Conservation (phyloP, 176 grass and related monocot genomes). For the Aegilops tauschii region DNA sequence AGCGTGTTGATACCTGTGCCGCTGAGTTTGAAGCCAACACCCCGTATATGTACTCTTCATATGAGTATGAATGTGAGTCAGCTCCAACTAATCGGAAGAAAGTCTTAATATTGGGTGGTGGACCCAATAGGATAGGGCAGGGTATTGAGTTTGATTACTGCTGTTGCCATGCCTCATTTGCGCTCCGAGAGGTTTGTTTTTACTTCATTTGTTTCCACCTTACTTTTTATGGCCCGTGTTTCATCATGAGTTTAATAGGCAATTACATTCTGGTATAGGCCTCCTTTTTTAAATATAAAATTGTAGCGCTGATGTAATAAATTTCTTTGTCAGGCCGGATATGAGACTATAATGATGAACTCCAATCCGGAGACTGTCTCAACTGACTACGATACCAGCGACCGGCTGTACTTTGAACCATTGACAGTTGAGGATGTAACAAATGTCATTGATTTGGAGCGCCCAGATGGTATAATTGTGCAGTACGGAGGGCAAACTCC, state of each 20-base stretch:
- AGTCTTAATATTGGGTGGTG: constrained; percentile 97
- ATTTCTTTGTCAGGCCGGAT: constrained; percentile 59
- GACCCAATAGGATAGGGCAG: constrained; percentile 95
- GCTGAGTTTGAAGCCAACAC: constrained; percentile 99
- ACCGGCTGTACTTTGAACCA: constrained; percentile 95
- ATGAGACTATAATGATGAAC: constrained; percentile 99
- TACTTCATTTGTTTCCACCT: constrained; percentile 23
- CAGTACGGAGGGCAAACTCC: constrained; percentile 99
- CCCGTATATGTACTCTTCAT: constrained; percentile 97
- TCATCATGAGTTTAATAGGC: constrained; percentile 3
- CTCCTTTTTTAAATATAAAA: not conserved
- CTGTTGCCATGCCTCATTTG: constrained; percentile 98
- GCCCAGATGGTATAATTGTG: constrained; percentile 90
- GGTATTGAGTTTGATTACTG: constrained; percentile 99
- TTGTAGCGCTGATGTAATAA: not conserved
- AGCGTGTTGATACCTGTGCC: constrained; percentile 97
- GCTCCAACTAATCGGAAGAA: constrained; percentile 83
- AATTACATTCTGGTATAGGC: not conserved
- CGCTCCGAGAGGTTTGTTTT: constrained; percentile 71
- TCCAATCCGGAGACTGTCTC: constrained; percentile 99
- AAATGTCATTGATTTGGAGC: constrained; percentile 92
- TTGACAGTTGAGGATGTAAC: constrained; percentile 89
- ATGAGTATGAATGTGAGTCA: constrained; percentile 96
- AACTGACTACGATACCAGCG: constrained; percentile 95
- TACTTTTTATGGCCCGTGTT: not conserved